Evolutionary conservation across 371 early-diverging fungal genomes (phyloP), one percentile per base, ranked within the genome.

Genomic region (Rhizopus arrhizus): DNA sequence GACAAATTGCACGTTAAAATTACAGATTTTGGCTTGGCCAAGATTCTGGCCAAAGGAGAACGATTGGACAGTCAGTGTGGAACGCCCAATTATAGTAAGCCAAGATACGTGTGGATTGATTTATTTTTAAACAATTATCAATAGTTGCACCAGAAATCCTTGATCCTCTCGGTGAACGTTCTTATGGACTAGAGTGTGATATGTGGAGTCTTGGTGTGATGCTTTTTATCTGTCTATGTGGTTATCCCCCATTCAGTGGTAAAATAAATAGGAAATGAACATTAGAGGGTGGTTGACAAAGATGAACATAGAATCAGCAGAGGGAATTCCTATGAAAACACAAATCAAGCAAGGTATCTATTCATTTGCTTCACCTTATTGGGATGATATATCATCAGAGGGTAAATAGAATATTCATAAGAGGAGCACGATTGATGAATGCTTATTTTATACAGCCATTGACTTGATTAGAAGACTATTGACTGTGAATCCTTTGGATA

Each of bases 131-230:
- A 22, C 22, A 22, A 22, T 22, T 22, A 22, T 22, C 22, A 22
- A 0, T 22, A 86, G 91, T 90, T 16, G 92, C 99, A 0, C 99
- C 99, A 3, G 99, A 99, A 72, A 89, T 99, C 1, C 73, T 99
- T 59, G 75, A 72, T 32, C 78, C 82, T n/a, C 63, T 69, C 1
- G 76, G 73, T 49, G 65, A 80, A 10, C 83, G 89, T 38, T 82
- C 89, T 3, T 96, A 97, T 71, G 89, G 89, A 36, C 85, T 86
- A 33, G 87, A 89, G 59, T 95, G 98, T 16, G 99, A 99, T 65
- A 81, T 98, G 74, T 99, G 99, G 99, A 95, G 97, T 49, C 75
- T 98, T 13, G 99, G 99, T 12, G 99, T 99, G 0, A 97, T 99
- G 60, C 84, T 99, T 22, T 99, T 98, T 74, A 95, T 99, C 56